These are phyloP conservation scores for Colletotrichum eremochloae DNA, from an alignment of 2,329 filamentous ascomycete species.

Conservation along the genomic window DNA sequence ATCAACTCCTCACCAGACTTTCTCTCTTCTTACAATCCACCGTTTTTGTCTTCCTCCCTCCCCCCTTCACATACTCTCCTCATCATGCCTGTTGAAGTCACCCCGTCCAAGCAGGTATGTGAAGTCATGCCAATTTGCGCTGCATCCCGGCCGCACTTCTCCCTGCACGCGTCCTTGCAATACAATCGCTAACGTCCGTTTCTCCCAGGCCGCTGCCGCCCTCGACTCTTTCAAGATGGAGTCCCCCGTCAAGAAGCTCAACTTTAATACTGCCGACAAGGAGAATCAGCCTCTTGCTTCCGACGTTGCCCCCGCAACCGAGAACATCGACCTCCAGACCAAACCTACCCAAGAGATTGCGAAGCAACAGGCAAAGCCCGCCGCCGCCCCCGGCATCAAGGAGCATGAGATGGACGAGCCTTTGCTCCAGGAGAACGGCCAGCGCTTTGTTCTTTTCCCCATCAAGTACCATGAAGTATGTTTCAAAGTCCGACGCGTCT, in stretches of 20 bases:
- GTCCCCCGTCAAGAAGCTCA: slow-evolving; percentile 90
- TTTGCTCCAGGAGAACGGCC: slow-evolving; percentile 92
- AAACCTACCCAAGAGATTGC: slow-evolving; percentile 66
- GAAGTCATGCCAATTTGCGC: slow-evolving; percentile 50
- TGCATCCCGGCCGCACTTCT: slow-evolving; percentile 17
- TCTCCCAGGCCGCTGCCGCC: slow-evolving; percentile 81
- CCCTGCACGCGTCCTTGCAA: slow-evolving; percentile 17
- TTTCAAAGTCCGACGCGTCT: slow-evolving; percentile 56
- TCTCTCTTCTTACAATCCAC: slow-evolving; percentile 37
- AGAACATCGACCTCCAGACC: slow-evolving; percentile 71
- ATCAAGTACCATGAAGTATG: slow-evolving; percentile 99
- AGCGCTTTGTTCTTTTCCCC: slow-evolving; percentile 97
- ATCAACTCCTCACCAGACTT: slow-evolving; percentile 38
- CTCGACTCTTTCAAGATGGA: slow-evolving; percentile 94
- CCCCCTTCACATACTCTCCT: slow-evolving; percentile 7
- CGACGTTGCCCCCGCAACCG: slow-evolving; percentile 64
- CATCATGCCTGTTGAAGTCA: slow-evolving; percentile 82
- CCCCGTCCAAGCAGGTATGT: slow-evolving; percentile 70
- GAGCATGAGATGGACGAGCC: slow-evolving; percentile 86
- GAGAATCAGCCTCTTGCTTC: slow-evolving; percentile 76
- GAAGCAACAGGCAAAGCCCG: slow-evolving; percentile 59
- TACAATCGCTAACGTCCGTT: slow-evolving; percentile 50
- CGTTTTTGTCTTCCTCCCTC: slow-evolving; percentile 21
- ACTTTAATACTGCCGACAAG: slow-evolving; percentile 81
- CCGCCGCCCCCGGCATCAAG: slow-evolving; percentile 68